Base-by-base conservation (phyloP, 192 early-diverging fungal genomes). In the Podila minutissima region DNA sequence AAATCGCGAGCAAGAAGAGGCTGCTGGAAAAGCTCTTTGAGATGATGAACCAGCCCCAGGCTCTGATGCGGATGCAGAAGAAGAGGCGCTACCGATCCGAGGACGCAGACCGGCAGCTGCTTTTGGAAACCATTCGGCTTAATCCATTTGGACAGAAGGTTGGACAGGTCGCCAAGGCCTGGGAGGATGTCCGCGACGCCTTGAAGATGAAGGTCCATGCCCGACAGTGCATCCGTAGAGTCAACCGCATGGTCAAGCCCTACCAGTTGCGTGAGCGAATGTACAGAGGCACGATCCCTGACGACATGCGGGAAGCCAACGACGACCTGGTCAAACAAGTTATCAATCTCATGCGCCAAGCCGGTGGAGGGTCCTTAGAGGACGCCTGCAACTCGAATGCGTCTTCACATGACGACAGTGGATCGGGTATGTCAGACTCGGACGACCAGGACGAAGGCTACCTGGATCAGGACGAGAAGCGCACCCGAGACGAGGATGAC, bases 41-140 rank as follows among this genome's bases (percentile, higher is more conserved):
- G 24, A 81, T 81, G 77, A 81, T 81, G 77, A 81, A 81, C 24
- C 77, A 69, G 35, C 77, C 77, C 22, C 77, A 81, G 53, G 77
- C 77, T 28, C 62, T 81, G 31, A 72, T 68, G 29, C 32, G 77
- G 49, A 81, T 81, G 77, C 70, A 81, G 46, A 81, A 81, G 62
- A 81, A 81, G 62, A 64, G 70, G 6, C 70, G 77, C 28, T 81
- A 81, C 53, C 77, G 77, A 10, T 81, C 77, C 9, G 77, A 81
- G 20, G 77, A 81, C 12, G 67, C 77, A n/a, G 77, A 81, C 46
- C 61, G 77, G 22, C 70, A 66, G 28, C 38, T 81, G 31, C 49
- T 81, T 0, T 13, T 49, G 17, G 77, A 81, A 33, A 81, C 70
- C 9, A 81, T 81, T 33, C 70, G 77, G 15, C 57, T 81, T 19